Conservation (phyloP, 495 filamentous ascomycete genomes). For the Monascus purpureus region DNA sequence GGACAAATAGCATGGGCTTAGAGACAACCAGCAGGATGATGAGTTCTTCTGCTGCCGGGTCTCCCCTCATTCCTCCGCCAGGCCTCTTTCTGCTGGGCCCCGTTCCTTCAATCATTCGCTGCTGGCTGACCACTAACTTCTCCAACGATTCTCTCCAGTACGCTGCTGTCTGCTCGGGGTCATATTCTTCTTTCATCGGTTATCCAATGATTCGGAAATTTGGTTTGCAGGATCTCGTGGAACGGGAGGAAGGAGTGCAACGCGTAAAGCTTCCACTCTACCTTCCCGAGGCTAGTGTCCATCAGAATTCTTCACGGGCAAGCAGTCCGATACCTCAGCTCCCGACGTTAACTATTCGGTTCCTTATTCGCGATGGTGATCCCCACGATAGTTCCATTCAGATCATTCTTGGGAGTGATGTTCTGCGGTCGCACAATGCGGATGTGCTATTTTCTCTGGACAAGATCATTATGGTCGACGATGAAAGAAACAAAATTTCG, state of each 20-base stretch:
- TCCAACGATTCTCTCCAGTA: constrained; percentile 80
- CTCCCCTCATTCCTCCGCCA: constrained; percentile 62
- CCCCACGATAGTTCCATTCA: constrained; percentile 45
- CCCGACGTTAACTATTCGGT: constrained; percentile 62
- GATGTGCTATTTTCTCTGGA: constrained; percentile 90
- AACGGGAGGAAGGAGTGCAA: constrained; percentile 45
- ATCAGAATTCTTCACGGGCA: constrained; percentile 57
- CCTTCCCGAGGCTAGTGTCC: constrained; percentile 78
- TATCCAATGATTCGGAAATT: constrained; percentile 57
- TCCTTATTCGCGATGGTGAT: constrained; percentile 51
- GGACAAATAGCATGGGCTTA: constrained; percentile 70
- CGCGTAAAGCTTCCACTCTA: constrained; percentile 69
- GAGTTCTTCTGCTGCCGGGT: constrained; percentile 45
- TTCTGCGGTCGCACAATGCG: constrained; percentile 72
- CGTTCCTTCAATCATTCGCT: constrained; percentile 86
- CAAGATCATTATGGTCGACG: constrained; percentile 70
- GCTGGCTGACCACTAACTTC: constrained; percentile 80
- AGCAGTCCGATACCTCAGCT: constrained; percentile 65
- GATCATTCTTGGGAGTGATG: constrained; percentile 77
- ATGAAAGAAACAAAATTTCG: constrained; percentile 76
- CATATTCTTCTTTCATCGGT: constrained; percentile 69
- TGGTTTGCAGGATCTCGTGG: constrained; percentile 52
- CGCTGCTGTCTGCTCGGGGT: constrained; percentile 83
- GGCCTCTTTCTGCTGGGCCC: constrained; percentile 71
- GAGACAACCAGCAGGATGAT: constrained; percentile 54